phyloP scores from a whole-genome alignment of 2,329 filamentous ascomycete genomes.

The Colletotrichum tropicicola region DNA sequence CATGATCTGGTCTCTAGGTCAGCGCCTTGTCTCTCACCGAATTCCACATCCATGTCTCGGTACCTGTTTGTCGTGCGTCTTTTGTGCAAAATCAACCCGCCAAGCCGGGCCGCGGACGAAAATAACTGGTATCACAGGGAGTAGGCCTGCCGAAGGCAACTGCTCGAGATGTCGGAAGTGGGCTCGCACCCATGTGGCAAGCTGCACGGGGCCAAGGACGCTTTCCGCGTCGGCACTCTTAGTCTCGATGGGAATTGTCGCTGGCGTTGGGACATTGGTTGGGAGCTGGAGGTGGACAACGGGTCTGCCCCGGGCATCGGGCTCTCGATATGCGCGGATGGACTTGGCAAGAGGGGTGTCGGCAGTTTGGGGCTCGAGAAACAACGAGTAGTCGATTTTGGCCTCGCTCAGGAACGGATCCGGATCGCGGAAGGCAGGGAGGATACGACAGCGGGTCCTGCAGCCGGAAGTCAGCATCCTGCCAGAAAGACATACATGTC shows the following conservation, averaged over 20 bases:
- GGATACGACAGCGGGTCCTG: background rate
- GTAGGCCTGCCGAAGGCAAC: background rate
- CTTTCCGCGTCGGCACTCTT: background rate
- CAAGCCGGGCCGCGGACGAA: background rate
- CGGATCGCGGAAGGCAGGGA: background rate
- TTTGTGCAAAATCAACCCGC: background rate
- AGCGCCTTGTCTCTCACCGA: too few species aligned
- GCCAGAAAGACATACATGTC: background rate
- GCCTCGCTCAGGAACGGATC: background rate
- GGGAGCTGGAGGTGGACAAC: background rate
- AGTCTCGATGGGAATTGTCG: background rate
- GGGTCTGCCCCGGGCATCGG: background rate
- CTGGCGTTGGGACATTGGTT: background rate
- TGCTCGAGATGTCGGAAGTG: background rate
- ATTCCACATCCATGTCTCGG: too few species aligned
- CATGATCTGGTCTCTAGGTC: background rate
- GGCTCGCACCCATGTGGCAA: background rate
- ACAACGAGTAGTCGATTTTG: background rate
- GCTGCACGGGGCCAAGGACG: background rate
- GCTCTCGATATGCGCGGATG: background rate
- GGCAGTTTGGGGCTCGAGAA: background rate
- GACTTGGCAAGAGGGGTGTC: accelerated
- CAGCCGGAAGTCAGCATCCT: too few species aligned
- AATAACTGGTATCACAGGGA: background rate
- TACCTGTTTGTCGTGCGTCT: background rate